phyloP scores from a whole-genome alignment of 2,329 filamentous ascomycete species.

The Colletotrichum tropicicola region DNA sequence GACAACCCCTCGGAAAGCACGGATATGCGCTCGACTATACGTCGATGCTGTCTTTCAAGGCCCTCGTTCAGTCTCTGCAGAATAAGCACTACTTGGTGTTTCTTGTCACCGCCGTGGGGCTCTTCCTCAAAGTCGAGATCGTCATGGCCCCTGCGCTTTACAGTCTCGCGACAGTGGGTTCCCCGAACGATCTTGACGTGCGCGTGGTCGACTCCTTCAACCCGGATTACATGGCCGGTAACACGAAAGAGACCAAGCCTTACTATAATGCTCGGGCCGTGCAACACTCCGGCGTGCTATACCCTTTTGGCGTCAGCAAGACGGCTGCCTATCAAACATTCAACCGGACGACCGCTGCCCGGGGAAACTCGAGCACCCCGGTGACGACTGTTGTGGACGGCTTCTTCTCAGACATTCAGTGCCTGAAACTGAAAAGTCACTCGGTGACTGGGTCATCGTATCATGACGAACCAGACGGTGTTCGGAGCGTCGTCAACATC shows the following conservation, averaged over 20 bases:
- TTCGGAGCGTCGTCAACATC: not conserved
- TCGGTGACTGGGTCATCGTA: not conserved
- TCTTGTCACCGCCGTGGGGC: not conserved
- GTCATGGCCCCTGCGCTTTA: conserved; percentile 10
- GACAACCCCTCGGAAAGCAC: not conserved
- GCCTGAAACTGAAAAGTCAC: not conserved
- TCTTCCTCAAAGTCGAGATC: not conserved
- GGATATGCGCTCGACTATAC: conserved; percentile 2
- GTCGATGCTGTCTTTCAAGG: not conserved
- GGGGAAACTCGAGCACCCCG: not conserved
- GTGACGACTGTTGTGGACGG: conserved; percentile 4
- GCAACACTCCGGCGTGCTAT: not conserved
- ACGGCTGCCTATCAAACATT: conserved; percentile 10
- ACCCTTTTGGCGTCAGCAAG: not conserved
- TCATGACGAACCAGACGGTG: not conserved
- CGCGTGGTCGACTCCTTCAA: not conserved
- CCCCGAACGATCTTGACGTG: not conserved
- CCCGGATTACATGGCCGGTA: not conserved
- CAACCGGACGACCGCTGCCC: not conserved
- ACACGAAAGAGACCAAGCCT: not conserved
- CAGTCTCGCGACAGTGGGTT: not conserved
- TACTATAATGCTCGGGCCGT: not conserved
- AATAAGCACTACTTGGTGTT: conserved; percentile 1
- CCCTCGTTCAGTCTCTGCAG: not conserved
- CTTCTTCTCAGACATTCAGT: not conserved